These are phyloP conservation scores for Aspergillus sp. DNA, from an alignment of 2,329 filamentous ascomycete species.

Conservation along the genomic window DNA sequence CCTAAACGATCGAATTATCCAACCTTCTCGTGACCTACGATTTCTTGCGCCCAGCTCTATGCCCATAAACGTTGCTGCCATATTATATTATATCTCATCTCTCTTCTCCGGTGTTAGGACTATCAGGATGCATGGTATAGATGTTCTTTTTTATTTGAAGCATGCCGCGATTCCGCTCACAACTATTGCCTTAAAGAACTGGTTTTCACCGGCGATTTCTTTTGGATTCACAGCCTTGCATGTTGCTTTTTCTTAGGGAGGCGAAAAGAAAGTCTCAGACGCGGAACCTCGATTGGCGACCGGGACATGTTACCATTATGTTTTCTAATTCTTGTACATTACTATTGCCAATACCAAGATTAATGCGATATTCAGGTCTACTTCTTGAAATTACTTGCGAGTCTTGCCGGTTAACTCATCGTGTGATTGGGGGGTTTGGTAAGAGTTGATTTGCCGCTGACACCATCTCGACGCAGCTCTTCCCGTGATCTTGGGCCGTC, in stretches of 20 bases:
- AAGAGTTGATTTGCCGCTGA: slow-evolving; percentile 5
- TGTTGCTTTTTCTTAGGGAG: slow-evolving; percentile 12
- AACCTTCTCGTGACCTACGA: slow-evolving; percentile 13
- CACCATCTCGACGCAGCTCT: background rate
- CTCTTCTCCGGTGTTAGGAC: slow-evolving; percentile 42
- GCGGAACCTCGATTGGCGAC: slow-evolving; percentile 9
- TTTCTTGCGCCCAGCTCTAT: slow-evolving; percentile 21
- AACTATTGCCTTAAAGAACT: slow-evolving; percentile 27
- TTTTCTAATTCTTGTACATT: slow-evolving; percentile 34
- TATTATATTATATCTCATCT: slow-evolving; percentile 37
- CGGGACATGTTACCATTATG: slow-evolving; percentile 13
- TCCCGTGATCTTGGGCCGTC: background rate
- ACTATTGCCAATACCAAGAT: slow-evolving; percentile 30
- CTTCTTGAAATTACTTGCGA: background rate
- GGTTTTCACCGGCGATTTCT: slow-evolving; percentile 28
- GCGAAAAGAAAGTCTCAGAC: slow-evolving; percentile 19
- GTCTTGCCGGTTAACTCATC: background rate
- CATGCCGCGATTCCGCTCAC: slow-evolving; percentile 28
- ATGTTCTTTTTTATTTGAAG: slow-evolving; percentile 26
- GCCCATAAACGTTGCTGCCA: slow-evolving; percentile 16
- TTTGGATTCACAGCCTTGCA: slow-evolving; percentile 27
- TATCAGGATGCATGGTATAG: slow-evolving; percentile 37
- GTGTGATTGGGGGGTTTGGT: background rate
- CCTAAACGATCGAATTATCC: slow-evolving; percentile 24
- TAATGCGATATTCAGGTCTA: slow-evolving; percentile 25